phyloP scores from a whole-genome alignment of 2,329 filamentous ascomycete species.

The Fusarium sp. region DNA sequence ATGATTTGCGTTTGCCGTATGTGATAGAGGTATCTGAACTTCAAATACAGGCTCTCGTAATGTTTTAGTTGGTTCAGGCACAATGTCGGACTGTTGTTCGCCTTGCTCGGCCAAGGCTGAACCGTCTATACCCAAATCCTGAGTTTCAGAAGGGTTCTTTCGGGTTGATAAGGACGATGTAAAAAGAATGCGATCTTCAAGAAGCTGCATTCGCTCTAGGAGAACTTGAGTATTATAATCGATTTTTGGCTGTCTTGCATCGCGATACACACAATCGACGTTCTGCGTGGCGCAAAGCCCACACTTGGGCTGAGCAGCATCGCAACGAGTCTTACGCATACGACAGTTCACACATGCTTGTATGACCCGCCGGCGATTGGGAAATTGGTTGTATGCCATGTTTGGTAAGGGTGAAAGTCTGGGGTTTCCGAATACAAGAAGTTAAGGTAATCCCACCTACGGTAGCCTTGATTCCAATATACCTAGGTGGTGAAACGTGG shows the following conservation, averaged over 20 bases:
- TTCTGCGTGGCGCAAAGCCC: slow-evolving; percentile 46
- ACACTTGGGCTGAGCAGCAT: slow-evolving; percentile 48
- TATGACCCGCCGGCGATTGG: slow-evolving; percentile 18
- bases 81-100: background rate
- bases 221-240: slow-evolving; percentile 48
- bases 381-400: slow-evolving; percentile 22
- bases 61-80: background rate
- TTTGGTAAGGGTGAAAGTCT: background rate
- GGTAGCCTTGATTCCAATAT: background rate
- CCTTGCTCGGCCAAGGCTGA: background rate
- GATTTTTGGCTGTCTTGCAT: slow-evolving; percentile 47
- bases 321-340: slow-evolving; percentile 49
- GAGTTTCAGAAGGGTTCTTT: fast-evolving
- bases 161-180: fast-evolving
- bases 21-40: slow-evolving; percentile 23
- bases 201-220: slow-evolving; percentile 48
- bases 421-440: background rate
- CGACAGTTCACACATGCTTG: slow-evolving; percentile 50
- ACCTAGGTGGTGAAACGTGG: background rate
- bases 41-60: slow-evolving; percentile 1
- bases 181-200: slow-evolving; percentile 46
- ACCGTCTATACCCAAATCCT: background rate
- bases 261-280: slow-evolving; percentile 49
- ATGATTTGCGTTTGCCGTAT: slow-evolving; percentile 37
- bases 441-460: too few species aligned